Base-by-base conservation (phyloP, 371 early-diverging fungal species). In the Chytridiales sp. region DNA sequence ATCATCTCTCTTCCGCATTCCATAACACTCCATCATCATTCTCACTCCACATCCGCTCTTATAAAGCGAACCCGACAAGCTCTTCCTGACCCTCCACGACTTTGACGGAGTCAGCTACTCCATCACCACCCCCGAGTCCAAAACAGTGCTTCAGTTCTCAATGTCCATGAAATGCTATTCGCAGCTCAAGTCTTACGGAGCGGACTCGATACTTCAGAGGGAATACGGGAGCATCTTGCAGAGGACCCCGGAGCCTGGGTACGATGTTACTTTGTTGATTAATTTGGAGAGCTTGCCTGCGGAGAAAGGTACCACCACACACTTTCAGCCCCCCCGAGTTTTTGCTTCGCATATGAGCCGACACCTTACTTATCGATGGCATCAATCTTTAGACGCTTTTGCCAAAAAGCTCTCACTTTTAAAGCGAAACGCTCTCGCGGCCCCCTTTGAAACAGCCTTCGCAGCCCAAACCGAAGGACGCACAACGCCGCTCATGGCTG, bases 61-160 rank as follows among this genome's bases (percentile, higher is more conserved):
- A 17, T 8, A 30, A 35, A 87, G 92, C 62, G 89, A 90, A 70
- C 82, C 85, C n/a, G 93, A 92, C 52, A 78, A 84, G n/a, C 65
- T 93, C 40, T 83, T 85, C 65, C 52, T 93, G 69, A 87, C 82
- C 40, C 78, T 94, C 46, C 92, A 92, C 39, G 98, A 98, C 75
- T 96, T 95, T 77, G 98, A 98, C 76, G 93, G 94, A 43, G 95
- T 95, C 34, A 75, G 82, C 9, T 98, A 94, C 77, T 84, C 83
- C 61, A 67, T 96, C 57, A 74, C 87, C 26, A 93, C 93, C 6
- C 82, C 87, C 15, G 88, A 85, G 56, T 70, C 80, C 48, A 92
- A 89, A 65, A 64, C 67, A 17, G 70, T 75, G 29, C 68, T 89
- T 61, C 67, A 91, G 36, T 74, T 98, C 47, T 94, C 95, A 1